phyloP scores from a whole-genome alignment of 768 basidiomycete species.

The Leccinellum luteum region DNA sequence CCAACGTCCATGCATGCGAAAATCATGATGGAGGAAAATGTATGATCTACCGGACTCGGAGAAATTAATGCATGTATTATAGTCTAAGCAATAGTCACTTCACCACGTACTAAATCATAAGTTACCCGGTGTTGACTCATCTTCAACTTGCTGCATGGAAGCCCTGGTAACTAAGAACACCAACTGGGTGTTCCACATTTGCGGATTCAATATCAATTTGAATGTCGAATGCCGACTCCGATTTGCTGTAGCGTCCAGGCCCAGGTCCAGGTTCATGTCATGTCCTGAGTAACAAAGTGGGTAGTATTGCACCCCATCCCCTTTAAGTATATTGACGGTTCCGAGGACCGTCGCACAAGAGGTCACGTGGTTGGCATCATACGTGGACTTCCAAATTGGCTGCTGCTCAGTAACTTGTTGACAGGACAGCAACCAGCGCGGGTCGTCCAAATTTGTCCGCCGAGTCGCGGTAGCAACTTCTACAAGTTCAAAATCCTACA shows the following conservation, averaged over 20 bases:
- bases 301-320: not conserved
- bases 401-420: slow-evolving; percentile 4
- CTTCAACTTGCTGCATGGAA: slow-evolving; percentile 23
- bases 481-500: not conserved
- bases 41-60: slow-evolving; percentile 13
- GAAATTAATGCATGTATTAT: not conserved
- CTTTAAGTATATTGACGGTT: slow-evolving; percentile 1
- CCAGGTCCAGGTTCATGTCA: not conserved
- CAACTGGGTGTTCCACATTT: not conserved
- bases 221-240: not conserved
- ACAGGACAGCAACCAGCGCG: slow-evolving; percentile 2
- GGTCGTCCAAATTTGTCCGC: not conserved
- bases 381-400: slow-evolving; percentile 1
- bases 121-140: slow-evolving; percentile 18
- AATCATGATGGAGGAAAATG: slow-evolving; percentile 28
- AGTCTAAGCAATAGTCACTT: not conserved
- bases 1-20: slow-evolving; percentile 37
- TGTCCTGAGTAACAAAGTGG: not conserved
- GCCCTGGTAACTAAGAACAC: too few species aligned
- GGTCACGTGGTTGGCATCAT: slow-evolving; percentile 14
- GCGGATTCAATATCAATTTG: not conserved
- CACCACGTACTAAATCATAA: slow-evolving; percentile 30
- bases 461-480: not conserved
- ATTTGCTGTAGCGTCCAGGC: not conserved
- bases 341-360: too few species aligned